Evolutionary conservation across 371 early-diverging fungal species (phyloP), one percentile per base, ranked within the genome.

Genomic region (Lichtheimia corymbifera): DNA sequence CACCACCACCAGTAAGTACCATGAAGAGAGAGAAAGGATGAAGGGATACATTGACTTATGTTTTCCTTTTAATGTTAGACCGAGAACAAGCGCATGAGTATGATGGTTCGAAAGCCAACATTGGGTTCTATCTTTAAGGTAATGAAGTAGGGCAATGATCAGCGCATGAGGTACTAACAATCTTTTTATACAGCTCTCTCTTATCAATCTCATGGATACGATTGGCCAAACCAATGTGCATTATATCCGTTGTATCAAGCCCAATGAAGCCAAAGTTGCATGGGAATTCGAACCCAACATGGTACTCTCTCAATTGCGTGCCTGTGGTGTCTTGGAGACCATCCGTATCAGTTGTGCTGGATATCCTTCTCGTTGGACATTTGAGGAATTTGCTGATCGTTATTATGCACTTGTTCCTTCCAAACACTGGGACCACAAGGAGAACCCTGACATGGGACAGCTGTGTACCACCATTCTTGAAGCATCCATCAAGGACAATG

Each of bases 251-350:
- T 97, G 98, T 83, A 94, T 97, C 74, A 97, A 97, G 74, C 97
- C 98, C 15, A 97, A 97, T 76, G 93, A 91, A 71, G 89, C 87
- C 45, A 97, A 97, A 76, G 82, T 74, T 2, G 88, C 97, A 14
- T 92, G 93, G 88, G 77, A 68, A 25, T 94, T 98, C 65, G 96
- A 98, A 58, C 86, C 94, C 20, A 87, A 86, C 40, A 90, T 96
- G 88, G 97, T 99, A 12, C 83, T 99, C 5, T 75, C 91, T 18
- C 99, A 99, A 77, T 76, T 99, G 49, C 89, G 96, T 50, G 99
- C 99, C 28, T 99, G 99, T 80, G 99, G 99, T 87, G 99, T 99
- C 5, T 71, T 99, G 13, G 99, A 99, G 76, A 99, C 99, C 6
- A 99, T 99, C 68, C 89, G 98, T 35, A 99, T 99, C 73, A 92